These are phyloP conservation scores for Protea cynaroides DNA, from an alignment of 164 flowering plant genomes.

Conservation along the genomic window DNA sequence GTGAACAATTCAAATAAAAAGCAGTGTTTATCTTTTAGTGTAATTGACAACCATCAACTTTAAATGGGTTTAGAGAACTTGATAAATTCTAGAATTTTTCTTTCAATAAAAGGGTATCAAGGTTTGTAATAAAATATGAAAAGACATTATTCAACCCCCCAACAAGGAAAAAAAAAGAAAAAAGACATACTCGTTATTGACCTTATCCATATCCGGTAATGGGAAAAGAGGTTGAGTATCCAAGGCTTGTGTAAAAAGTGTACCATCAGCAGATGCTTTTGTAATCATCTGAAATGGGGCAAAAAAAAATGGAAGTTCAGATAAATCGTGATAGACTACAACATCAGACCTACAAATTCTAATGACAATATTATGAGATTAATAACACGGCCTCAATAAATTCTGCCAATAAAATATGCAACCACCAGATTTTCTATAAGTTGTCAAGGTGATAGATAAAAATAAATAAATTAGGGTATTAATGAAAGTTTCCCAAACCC, in stretches of 20 bases:
- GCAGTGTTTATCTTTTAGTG: too few relatives aligned
- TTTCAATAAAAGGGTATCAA: too few relatives aligned
- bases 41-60: too few relatives aligned
- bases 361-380: background rate
- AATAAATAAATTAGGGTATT: too few relatives aligned
- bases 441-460: too few relatives aligned
- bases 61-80: too few relatives aligned
- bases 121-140: too few relatives aligned
- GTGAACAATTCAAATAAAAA: too few relatives aligned
- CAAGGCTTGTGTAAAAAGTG: constrained; percentile 81
- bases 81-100: too few relatives aligned
- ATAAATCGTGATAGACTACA: background rate
- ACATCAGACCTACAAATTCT: background rate
- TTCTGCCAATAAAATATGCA: background rate
- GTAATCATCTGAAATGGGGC: constrained; percentile 60
- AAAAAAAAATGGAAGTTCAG: background rate
- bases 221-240: constrained; percentile 86
- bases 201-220: constrained; percentile 37
- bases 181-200: constrained; percentile 43
- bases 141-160: too few relatives aligned
- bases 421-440: background rate
- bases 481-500: too few relatives aligned
- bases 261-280: constrained; percentile 75
- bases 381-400: background rate
- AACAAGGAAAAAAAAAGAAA: background rate